Conservation (phyloP, 2,329 filamentous ascomycete species). For the Penicillium sp. region DNA sequence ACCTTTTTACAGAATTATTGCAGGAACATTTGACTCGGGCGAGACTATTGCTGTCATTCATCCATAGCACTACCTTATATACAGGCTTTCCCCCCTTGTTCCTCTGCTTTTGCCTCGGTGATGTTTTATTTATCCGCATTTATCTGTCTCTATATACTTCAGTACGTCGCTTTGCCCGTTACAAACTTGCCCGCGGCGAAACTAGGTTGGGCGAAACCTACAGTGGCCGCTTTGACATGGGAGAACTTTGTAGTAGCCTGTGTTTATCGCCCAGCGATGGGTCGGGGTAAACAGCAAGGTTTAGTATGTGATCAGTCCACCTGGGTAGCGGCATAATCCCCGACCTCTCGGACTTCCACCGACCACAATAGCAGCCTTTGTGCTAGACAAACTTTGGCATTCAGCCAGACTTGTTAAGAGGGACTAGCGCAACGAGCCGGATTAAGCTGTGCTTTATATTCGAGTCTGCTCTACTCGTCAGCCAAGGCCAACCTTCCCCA, state of each 20-base stretch:
- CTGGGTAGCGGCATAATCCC: not conserved
- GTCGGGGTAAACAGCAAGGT: not conserved
- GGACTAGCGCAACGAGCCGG: not conserved
- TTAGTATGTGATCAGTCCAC: not conserved
- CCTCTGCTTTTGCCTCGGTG: not conserved
- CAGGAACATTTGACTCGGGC: not conserved
- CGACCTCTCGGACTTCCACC: constrained; percentile 14
- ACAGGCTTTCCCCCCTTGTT: not conserved
- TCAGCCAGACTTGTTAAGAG: not conserved
- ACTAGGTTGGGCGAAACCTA: not conserved
- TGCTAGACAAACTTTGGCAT: not conserved
- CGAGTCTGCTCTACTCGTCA: not conserved
- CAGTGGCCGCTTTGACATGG: not conserved
- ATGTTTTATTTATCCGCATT: not conserved
- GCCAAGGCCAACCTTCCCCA: constrained; percentile 12
- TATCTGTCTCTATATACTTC: not conserved
- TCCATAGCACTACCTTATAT: not conserved
- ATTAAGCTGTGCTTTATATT: not conserved
- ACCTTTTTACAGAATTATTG: not conserved
- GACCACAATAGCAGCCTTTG: not conserved
- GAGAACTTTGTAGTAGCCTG: not conserved
- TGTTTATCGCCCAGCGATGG: not conserved
- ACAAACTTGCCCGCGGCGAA: not conserved
- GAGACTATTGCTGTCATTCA: not conserved
- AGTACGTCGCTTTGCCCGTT: not conserved